These are phyloP conservation scores for Rhizopogon roseolus DNA, from an alignment of 768 basidiomycete genomes.

Conservation along the genomic window DNA sequence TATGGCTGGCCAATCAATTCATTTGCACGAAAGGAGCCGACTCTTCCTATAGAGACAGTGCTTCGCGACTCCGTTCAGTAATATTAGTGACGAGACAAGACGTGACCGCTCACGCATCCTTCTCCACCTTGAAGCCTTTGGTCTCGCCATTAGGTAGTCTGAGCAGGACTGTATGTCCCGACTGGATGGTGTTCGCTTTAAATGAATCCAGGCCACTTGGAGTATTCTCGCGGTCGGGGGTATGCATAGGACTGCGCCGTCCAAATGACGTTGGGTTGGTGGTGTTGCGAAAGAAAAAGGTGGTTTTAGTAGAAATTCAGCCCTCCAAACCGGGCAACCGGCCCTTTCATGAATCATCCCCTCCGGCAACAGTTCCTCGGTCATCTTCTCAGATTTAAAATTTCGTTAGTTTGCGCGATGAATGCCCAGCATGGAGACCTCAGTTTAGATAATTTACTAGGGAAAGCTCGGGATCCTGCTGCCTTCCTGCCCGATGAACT, in stretches of 20 bases:
- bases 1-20: constrained; percentile 81
- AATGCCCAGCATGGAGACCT: neutral
- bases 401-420: neutral
- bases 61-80: constrained; percentile 32
- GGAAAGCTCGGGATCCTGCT: constrained; percentile 27
- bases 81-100: constrained; percentile 1
- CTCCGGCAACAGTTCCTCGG: neutral
- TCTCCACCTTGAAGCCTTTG: constrained; percentile 67
- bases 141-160: constrained; percentile 77
- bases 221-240: constrained; percentile 10
- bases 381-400: neutral
- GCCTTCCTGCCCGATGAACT: constrained; percentile 52
- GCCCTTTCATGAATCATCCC: too few species aligned
- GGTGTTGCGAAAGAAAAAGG: neutral
- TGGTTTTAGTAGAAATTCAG: too few species aligned
- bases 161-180: constrained; percentile 76
- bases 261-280: neutral
- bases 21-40: constrained; percentile 75
- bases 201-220: constrained; percentile 4
- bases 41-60: constrained; percentile 72
- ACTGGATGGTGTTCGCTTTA: constrained; percentile 40
- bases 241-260: constrained; percentile 3
- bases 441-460: constrained; percentile 26
- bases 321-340: too few species aligned
- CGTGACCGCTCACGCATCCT: constrained; percentile 53